phyloP scores from a whole-genome alignment of 805 yeast genomes.

The Wickerhamiella domercqiae region DNA sequence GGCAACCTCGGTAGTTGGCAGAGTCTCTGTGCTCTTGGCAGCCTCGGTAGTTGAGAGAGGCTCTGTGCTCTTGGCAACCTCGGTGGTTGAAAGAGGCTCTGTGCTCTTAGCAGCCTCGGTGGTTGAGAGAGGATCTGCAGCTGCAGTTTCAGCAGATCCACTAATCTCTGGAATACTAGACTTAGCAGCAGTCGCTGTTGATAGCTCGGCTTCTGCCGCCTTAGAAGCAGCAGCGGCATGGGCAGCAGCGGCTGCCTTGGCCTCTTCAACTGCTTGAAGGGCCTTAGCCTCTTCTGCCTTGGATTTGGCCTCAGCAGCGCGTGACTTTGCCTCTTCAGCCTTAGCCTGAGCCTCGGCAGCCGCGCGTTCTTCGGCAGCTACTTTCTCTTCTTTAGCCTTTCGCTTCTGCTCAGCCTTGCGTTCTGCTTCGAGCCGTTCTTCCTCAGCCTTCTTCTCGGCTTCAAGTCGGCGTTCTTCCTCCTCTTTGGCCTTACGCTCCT shows the following conservation, averaged over 20 bases:
- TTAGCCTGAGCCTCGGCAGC: slow-evolving; percentile 1
- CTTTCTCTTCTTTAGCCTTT: slow-evolving; percentile 9
- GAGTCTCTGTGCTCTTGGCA: slow-evolving; percentile 5
- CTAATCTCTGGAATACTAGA: not conserved
- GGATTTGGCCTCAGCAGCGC: slow-evolving; percentile 5
- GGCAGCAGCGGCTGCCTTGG: slow-evolving; percentile 7
- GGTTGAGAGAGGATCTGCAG: slow-evolving; percentile 3
- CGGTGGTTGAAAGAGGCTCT: too few relatives aligned
- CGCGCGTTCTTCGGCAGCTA: slow-evolving; percentile 8
- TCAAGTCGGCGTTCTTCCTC: slow-evolving; percentile 14
- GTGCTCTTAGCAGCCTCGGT: slow-evolving; percentile 5
- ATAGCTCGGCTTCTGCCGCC: not conserved
- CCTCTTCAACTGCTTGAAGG: slow-evolving; percentile 3
- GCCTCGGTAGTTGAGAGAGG: slow-evolving; percentile 6
- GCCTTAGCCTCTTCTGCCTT: slow-evolving; percentile 4
- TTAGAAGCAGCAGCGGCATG: slow-evolving; percentile 1
- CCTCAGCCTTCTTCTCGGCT: slow-evolving; percentile 10
- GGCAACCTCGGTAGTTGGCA: slow-evolving; percentile 6
- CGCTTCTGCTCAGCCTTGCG: slow-evolving; percentile 5
- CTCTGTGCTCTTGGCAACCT: slow-evolving; percentile 2
- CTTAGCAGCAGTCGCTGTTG: not conserved
- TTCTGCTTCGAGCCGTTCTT: slow-evolving; percentile 7
- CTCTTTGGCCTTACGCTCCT: slow-evolving; percentile 13
- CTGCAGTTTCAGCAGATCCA: too few relatives aligned
- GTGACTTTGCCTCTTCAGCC: slow-evolving; percentile 2